Conservation (phyloP, 2,329 filamentous ascomycete genomes). For the Claviceps citrina region DNA sequence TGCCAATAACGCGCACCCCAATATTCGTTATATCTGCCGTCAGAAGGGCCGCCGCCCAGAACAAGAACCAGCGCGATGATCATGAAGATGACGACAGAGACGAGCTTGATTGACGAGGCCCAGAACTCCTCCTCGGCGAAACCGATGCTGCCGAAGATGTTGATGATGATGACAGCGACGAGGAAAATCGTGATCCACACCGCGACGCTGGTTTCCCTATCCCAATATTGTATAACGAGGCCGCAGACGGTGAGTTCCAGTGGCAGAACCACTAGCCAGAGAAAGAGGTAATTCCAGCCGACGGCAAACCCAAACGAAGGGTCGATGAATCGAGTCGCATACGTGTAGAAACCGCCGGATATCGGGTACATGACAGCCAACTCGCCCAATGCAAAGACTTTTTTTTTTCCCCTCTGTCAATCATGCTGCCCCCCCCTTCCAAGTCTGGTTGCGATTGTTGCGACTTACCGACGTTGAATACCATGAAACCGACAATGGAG, state of each 20-base stretch:
- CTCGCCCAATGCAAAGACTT: conserved; percentile 45
- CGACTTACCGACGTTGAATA: conserved; percentile 20
- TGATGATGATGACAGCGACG: conserved; percentile 32
- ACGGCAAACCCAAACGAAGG: conserved; percentile 44
- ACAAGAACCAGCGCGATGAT: conserved; percentile 42
- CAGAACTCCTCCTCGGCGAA: conserved; percentile 42
- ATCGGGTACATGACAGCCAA: conserved; percentile 46
- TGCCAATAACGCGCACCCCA: conserved; percentile 29
- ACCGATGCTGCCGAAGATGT: conserved; percentile 39
- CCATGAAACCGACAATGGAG: conserved; percentile 41
- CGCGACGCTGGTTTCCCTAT: conserved; percentile 26
- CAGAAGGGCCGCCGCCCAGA: conserved; percentile 39
- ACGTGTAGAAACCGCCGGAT: conserved; percentile 48
- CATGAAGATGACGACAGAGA: conserved; percentile 45
- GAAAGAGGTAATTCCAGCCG: conserved; percentile 30
- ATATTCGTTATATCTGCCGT: conserved; percentile 25
- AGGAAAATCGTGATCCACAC: conserved; percentile 41
- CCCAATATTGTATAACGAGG: conserved; percentile 38
- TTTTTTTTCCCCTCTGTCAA: too few relatives aligned
- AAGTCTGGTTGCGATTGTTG: background rate
- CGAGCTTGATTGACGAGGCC: conserved; percentile 39
- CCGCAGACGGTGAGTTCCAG: conserved; percentile 35
- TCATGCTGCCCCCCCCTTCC: background rate
- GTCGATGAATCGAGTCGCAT: conserved; percentile 45
- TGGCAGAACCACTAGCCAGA: conserved; percentile 35